Evolutionary conservation across 176 grass and related monocot species (phyloP).

Genomic region (Pontederia crassipes): DNA sequence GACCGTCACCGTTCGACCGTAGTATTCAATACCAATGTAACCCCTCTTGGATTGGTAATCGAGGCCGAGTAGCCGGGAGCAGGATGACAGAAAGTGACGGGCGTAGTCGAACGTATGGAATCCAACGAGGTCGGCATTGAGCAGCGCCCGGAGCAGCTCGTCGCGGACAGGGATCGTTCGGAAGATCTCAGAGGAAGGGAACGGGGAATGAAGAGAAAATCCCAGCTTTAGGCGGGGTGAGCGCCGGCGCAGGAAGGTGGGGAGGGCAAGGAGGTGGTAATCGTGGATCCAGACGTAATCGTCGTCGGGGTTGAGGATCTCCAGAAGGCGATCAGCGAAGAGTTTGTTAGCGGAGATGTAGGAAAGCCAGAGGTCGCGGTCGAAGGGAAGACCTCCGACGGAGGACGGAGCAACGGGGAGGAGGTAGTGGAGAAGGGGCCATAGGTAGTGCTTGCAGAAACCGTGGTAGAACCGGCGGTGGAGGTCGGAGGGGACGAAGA

Average conservation of each 20-base stretch:
- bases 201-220: slow-evolving; percentile 44
- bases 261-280: slow-evolving; percentile 33
- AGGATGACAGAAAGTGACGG: slow-evolving; percentile 19
- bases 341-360: slow-evolving; percentile 20
- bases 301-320: slow-evolving; percentile 23
- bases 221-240: slow-evolving; percentile 24
- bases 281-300: slow-evolving; percentile 42
- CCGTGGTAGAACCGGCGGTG: slow-evolving; percentile 30
- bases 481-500: slow-evolving; percentile 13
- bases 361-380: background rate
- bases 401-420: slow-evolving; percentile 12
- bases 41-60: slow-evolving; percentile 6
- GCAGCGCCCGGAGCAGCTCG: slow-evolving; percentile 24
- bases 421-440: slow-evolving; percentile 48
- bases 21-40: slow-evolving; percentile 18
- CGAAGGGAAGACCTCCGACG: slow-evolving; percentile 19
- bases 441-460: slow-evolving; percentile 51
- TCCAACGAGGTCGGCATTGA: slow-evolving; percentile 41
- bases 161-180: slow-evolving; percentile 13
- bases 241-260: slow-evolving; percentile 30
- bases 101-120: slow-evolving; percentile 43
- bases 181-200: slow-evolving; percentile 35
- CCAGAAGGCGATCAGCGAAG: slow-evolving; percentile 23
- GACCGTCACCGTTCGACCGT: slow-evolving; percentile 19
- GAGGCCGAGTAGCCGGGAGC: slow-evolving; percentile 21